Percentiles rank a stretch among this genome's conserved stretches.
These are phyloP conservation scores for Chaetomiaceae sp. DNA, from an alignment of 2,329 filamentous ascomycete genomes.

Conservation along the genomic window DNA sequence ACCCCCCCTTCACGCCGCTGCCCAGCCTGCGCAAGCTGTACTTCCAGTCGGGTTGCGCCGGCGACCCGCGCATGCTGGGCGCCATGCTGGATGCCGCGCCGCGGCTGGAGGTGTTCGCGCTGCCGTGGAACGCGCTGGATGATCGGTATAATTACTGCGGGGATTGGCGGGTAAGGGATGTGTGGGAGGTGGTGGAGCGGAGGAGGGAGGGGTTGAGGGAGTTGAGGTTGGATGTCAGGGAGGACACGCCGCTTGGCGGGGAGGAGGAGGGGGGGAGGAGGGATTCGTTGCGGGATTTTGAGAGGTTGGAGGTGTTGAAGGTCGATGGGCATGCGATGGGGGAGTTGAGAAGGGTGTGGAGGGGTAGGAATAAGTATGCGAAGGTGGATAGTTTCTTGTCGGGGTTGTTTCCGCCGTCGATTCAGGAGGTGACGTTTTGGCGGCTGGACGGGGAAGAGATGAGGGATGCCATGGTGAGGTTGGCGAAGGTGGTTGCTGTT, in stretches of 20 bases:
- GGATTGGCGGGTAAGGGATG: background rate
- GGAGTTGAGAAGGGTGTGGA: background rate
- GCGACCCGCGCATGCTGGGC: background rate
- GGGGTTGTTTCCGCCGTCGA: background rate
- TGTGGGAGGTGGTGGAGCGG: background rate
- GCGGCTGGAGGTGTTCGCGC: background rate
- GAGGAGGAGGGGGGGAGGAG: background rate
- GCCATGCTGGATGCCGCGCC: background rate
- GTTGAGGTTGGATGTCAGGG: background rate
- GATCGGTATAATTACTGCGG: background rate
- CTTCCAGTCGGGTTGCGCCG: background rate
- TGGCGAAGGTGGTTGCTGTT: conserved; percentile 6
- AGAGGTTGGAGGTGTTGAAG: conserved; percentile 7
- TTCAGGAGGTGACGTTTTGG: conserved; percentile 12
- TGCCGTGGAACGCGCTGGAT: conserved; percentile 3
- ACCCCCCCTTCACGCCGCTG: background rate
- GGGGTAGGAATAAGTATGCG: background rate
- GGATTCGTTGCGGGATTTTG: conserved; percentile 5
- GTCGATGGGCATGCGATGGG: conserved; percentile 1
- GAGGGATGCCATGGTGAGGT: conserved; percentile 1
- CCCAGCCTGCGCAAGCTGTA: conserved; percentile 2
- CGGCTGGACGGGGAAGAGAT: background rate
- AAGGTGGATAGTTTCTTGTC: conserved; percentile 4
- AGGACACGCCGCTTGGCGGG: background rate
- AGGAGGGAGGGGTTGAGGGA: background rate